Conservation (phyloP, 106 monocot species). For the Ottelia alismoides region DNA sequence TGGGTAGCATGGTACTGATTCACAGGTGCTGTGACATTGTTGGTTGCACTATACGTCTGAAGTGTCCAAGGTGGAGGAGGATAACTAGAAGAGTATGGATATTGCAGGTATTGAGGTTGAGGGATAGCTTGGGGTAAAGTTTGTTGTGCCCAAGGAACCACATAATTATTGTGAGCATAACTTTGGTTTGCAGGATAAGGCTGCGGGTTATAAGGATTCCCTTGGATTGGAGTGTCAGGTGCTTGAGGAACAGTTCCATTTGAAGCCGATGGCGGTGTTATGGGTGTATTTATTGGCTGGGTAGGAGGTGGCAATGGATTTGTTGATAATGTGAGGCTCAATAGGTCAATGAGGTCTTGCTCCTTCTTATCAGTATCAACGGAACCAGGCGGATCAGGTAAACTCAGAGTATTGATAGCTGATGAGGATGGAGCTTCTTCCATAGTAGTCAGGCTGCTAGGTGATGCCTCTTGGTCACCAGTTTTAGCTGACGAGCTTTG, state of each 20-base stretch:
- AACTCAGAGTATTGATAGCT: slow-evolving; percentile 21
- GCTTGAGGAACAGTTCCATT: slow-evolving; percentile 15
- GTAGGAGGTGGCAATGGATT: slow-evolving; percentile 50
- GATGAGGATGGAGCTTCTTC: slow-evolving; percentile 34
- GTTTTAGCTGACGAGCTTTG: slow-evolving; percentile 2
- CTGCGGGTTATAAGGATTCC: not conserved
- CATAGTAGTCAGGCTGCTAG: slow-evolving; percentile 4
- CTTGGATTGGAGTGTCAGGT: not conserved
- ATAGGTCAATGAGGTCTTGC: slow-evolving; percentile 65
- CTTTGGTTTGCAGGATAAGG: no score
- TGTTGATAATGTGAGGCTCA: slow-evolving; percentile 47
- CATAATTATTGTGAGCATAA: no score
- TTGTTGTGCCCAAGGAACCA: no score
- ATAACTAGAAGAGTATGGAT: no score
- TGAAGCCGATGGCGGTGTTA: slow-evolving; percentile 15
- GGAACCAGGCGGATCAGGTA: slow-evolving; percentile 39
- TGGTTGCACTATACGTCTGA: no score
- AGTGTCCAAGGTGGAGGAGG: no score
- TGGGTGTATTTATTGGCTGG: no score
- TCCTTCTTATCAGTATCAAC: slow-evolving; percentile 39
- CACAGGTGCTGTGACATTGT: no score
- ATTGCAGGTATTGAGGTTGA: no score
- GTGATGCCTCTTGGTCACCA: slow-evolving; percentile 10
- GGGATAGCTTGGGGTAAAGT: no score
- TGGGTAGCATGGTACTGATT: no score